phyloP scores from a whole-genome alignment of 345 rosid species.

The Clausena lansium region DNA sequence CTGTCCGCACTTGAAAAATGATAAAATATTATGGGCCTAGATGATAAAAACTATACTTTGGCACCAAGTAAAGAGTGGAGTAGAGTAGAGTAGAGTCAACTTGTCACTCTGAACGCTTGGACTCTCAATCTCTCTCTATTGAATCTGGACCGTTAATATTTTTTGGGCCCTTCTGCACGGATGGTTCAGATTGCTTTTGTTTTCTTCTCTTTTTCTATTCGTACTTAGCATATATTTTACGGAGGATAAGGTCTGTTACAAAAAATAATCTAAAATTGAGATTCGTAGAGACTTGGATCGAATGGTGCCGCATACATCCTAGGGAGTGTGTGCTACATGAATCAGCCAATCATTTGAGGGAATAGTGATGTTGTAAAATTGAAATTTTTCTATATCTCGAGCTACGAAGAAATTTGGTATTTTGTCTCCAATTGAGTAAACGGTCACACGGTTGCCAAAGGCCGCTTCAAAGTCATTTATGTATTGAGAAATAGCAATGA shows the following conservation, averaged over 20 bases:
- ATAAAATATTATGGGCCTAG: no score
- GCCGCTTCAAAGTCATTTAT: no score
- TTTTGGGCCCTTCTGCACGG: not conserved
- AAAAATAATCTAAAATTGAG: no score
- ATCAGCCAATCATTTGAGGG: conserved; percentile 24
- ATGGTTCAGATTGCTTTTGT: not conserved
- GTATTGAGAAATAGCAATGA: not conserved
- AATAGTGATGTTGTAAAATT: conserved; percentile 7
- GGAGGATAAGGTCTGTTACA: not conserved
- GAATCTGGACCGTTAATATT: not conserved
- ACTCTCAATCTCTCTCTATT: not conserved
- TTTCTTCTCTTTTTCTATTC: not conserved
- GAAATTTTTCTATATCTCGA: no score
- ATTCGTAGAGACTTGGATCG: not conserved
- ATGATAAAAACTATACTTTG: not conserved
- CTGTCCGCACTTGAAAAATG: no score
- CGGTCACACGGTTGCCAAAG: not conserved
- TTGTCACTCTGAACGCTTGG: not conserved
- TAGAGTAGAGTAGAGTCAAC: no score
- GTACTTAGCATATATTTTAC: not conserved
- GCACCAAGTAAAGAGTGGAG: not conserved
- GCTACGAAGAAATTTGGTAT: no score
- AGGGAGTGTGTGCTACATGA: conserved; percentile 16
- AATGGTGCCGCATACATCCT: conserved; percentile 19
- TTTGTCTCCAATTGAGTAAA: no score